Base-by-base conservation (phyloP, 495 filamentous ascomycete genomes). In the Jackrogersella multiformis region DNA sequence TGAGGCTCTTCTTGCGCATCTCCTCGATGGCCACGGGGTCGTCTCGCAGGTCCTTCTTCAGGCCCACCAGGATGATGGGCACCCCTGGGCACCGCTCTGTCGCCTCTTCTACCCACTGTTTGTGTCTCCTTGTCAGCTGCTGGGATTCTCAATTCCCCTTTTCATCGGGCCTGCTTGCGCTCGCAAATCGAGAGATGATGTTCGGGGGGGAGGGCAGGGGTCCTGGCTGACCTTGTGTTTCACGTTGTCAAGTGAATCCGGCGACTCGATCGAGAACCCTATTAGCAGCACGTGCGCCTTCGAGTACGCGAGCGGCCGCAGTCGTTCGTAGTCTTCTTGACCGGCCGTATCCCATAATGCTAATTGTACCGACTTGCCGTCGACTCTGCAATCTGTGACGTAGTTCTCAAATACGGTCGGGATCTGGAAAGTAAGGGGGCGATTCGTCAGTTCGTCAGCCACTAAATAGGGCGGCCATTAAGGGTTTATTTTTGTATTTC, bases 341-440 rank as follows among this genome's bases (percentile, higher is more conserved):
- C 95, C 95, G n/a, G 95, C 95, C 39, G 95, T 99, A 89, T 99
- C 95, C 95, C 95, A 99, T 69, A 99, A 81, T 61, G 95, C 95
- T 67, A 99, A 85, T 86, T 99, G 96, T 34, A 99, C 95, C 32
- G 93, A 96, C 74, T 96, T 97, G 56, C 94, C 94, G 77, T 99
- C 95, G 60, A 99, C 96, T 78, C 96, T 87, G 80, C 96, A 97
- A 82, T 99, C 95, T 68, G 95, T 97, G 57, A 99, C 95, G 73
- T 99, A 99, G 83, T 98, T 99, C 79, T 99, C 95, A 79, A 99
- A 99, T 38, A 99, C 95, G 64, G 95, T 99, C 0, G 95, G 95
- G 39, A 98, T 96, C 89, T 99, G 88, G 42, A 24, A 39, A 12
- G 23, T 24, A 34, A 23, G 42, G 24, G 42, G 32, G 67, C 61